These are phyloP conservation scores for Corchorus olitorius DNA, from an alignment of 345 rosid genomes.

Conservation along the genomic window DNA sequence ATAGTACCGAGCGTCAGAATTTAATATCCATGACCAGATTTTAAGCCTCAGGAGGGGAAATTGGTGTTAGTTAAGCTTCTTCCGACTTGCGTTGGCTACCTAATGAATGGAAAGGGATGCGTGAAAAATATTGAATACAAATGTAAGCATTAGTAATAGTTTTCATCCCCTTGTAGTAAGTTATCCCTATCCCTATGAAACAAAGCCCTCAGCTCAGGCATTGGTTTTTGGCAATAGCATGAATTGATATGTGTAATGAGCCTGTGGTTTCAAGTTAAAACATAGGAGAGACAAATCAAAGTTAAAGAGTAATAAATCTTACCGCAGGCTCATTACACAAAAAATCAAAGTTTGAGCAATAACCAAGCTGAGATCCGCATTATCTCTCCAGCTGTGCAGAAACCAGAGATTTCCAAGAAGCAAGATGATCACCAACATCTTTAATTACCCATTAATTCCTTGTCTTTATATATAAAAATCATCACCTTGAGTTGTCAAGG, in stretches of 20 bases:
- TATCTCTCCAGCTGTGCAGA: constrained; percentile 57
- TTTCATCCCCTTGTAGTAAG: background rate
- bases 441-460: constrained; percentile 55
- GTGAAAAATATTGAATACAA: background rate
- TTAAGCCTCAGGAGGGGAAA: too few species aligned
- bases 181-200: background rate
- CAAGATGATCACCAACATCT: constrained; percentile 69
- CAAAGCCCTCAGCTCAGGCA: background rate
- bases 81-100: too few species aligned
- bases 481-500: constrained; percentile 34
- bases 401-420: constrained; percentile 65
- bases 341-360: background rate
- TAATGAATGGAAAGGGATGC: too few species aligned
- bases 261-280: too few species aligned
- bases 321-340: background rate
- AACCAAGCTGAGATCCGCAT: constrained; percentile 55
- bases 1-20: too few species aligned
- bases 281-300: too few species aligned
- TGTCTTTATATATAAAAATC: constrained; percentile 37
- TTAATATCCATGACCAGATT: too few species aligned
- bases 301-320: too few species aligned
- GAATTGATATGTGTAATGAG: too few species aligned
- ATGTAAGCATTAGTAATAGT: background rate
- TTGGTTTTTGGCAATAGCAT: too few species aligned
- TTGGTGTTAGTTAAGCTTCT: too few species aligned